phyloP scores from a whole-genome alignment of 1,284 basidiomycete species.

The Microbotryum scabiosae region DNA sequence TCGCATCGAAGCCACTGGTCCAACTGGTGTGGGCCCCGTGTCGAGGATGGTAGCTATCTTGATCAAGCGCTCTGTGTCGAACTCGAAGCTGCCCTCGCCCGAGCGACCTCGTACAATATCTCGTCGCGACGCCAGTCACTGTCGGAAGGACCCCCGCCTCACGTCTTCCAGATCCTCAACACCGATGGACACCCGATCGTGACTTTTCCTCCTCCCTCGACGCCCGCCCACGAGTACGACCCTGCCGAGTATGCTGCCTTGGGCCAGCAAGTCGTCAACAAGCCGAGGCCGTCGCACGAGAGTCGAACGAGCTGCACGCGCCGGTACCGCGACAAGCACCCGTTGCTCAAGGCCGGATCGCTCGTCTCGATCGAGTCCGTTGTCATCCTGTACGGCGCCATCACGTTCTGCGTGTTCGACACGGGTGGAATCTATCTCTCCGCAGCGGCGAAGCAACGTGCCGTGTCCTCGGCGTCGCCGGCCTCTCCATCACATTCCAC shows the following conservation, averaged over 20 bases:
- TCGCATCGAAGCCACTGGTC: conserved; percentile 69
- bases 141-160: conserved; percentile 32
- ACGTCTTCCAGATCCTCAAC: conserved; percentile 74
- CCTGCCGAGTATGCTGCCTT: conserved; percentile 75
- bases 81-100: conserved; percentile 17
- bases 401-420: conserved; percentile 35
- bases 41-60: conserved; percentile 28
- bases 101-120: conserved; percentile 8
- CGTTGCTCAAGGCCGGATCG: conserved; percentile 36
- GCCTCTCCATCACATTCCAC: conserved; percentile 3
- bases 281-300: conserved; percentile 47
- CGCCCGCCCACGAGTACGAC: conserved; percentile 53
- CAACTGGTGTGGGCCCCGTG: conserved; percentile 71
- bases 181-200: conserved; percentile 56
- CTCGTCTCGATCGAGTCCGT: conserved; percentile 34
- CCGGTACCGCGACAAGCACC: conserved; percentile 75
- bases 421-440: conserved; percentile 29
- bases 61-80: conserved; percentile 14
- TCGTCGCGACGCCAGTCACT: background rate
- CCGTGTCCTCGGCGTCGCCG: background rate
- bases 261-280: conserved; percentile 67
- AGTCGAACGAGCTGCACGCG: conserved; percentile 88
- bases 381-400: conserved; percentile 31
- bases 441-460: conserved; percentile 9
- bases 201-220: conserved; percentile 59